A percentile compares a stretch with the other conserved stretches of the same genome.
phyloP scores from a whole-genome alignment of 352 stramenopile genomes.

The Phytopythium oedochilum region DNA sequence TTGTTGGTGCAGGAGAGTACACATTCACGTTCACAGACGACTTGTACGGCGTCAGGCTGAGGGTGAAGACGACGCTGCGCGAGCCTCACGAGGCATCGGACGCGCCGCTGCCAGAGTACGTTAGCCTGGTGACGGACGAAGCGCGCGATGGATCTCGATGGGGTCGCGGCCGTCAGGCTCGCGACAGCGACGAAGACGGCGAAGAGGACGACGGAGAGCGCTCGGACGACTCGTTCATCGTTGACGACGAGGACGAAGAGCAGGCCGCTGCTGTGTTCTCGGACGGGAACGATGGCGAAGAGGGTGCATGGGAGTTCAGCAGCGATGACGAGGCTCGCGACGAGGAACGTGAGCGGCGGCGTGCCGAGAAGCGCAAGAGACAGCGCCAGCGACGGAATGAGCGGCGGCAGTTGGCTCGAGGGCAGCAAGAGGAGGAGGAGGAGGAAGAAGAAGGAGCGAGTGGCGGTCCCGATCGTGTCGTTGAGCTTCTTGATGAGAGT shows the following conservation, averaged over 20 bases:
- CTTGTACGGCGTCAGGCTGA: slow-evolving; percentile 51
- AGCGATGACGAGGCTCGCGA: slow-evolving; percentile 36
- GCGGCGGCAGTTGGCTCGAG: slow-evolving; percentile 2
- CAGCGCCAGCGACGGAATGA: slow-evolving; percentile 9
- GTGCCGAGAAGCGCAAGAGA: slow-evolving; percentile 6
- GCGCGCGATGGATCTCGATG: slow-evolving; percentile 16
- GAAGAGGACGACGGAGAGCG: slow-evolving; percentile 33
- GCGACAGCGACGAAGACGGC: slow-evolving; percentile 31
- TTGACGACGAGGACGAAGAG: slow-evolving; percentile 38
- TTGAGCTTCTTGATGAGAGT: slow-evolving; percentile 17
- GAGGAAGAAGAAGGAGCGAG: no score
- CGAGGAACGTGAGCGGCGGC: slow-evolving; percentile 17
- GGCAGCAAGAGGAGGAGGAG: not conserved
- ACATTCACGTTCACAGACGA: slow-evolving; percentile 66
- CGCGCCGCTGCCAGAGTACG: slow-evolving; percentile 22
- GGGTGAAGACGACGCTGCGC: slow-evolving; percentile 42
- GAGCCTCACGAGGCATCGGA: slow-evolving; percentile 42
- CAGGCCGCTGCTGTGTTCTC: slow-evolving; percentile 20
- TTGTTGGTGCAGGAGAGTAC: slow-evolving; percentile 44
- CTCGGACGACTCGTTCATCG: slow-evolving; percentile 74
- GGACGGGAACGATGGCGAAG: slow-evolving; percentile 18
- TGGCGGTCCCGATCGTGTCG: slow-evolving; percentile 4
- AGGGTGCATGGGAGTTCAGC: slow-evolving; percentile 16
- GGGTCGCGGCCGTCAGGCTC: slow-evolving; percentile 14
- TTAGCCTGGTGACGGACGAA: slow-evolving; percentile 30